A percentile compares a stretch with the other conserved stretches of the same genome.
Conservation (phyloP, 106 monocot genomes). For the Gastrodia elata region DNA sequence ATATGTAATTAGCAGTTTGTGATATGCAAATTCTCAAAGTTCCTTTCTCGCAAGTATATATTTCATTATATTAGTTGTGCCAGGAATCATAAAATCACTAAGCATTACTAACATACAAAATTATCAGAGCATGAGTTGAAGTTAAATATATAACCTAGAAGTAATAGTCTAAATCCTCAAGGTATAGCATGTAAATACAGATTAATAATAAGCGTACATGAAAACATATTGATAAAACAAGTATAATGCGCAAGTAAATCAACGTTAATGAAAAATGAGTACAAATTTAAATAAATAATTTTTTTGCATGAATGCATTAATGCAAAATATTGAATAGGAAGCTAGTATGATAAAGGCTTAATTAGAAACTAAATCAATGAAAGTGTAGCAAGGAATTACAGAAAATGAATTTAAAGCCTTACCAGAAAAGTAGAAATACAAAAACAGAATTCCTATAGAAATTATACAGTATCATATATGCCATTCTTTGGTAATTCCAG, state of each 20-base stretch:
- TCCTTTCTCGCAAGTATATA: too few species aligned
- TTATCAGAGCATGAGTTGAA: background rate
- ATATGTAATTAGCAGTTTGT: too few species aligned
- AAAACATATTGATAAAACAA: background rate
- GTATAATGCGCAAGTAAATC: background rate
- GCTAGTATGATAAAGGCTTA: background rate
- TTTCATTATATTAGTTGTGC: too few species aligned
- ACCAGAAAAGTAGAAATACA: slow-evolving; percentile 45
- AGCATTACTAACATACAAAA: background rate
- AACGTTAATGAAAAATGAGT: too few species aligned
- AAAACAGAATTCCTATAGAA: slow-evolving; percentile 54
- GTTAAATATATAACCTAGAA: background rate
- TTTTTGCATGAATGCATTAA: too few species aligned
- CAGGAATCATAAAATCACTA: too few species aligned
- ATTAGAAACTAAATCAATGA: background rate
- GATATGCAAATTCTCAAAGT: too few species aligned
- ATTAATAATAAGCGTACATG: background rate
- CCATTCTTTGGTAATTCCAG: slow-evolving; percentile 75
- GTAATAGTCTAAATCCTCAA: background rate
- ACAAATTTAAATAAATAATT: background rate
- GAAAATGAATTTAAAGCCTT: slow-evolving; percentile 2
- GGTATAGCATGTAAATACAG: background rate
- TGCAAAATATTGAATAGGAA: background rate
- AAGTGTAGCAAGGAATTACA: background rate
- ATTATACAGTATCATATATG: slow-evolving; percentile 70